Evolutionary conservation across 148 eudicot genomes (phyloP), one percentile per base, ranked within the genome.

Genomic region (Bassia scoparia): DNA sequence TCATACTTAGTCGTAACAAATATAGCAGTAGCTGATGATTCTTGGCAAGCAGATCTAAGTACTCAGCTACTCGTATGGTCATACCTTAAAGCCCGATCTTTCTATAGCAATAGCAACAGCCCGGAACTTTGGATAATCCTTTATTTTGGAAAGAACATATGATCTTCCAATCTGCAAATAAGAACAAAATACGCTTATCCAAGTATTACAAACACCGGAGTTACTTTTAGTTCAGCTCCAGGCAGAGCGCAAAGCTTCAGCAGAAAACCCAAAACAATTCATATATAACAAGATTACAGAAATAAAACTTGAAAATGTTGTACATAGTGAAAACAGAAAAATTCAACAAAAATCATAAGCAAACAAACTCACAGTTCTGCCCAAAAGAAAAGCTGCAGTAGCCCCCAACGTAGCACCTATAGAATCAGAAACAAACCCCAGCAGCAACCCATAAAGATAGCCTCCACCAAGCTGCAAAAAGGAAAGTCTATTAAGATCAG

Each of bases 71-170:
- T 21, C 24, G n/a, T n/a, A n/a, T n/a, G 61, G 3, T 78, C 76
- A 69, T 75, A 91, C 98, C 98, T 94, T 94, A 76, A 94, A 94
- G 50, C 98, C 98, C 12, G 98, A 94, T 85, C 83, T 88, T 77
- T 80, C 82, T 73, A 88, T 89, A 17, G 97, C 98, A 83, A 91
- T 82, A 66, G 91, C 91, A 84, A 94, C 91, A 66, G 97, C 98
- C 55, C 76, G 88, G 74, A 94, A 94, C 83, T 91, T 85, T 43
- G 98, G 97, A 78, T 91, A 94, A 80, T 94, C 92, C 83, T 83
- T 86, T 46, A 91, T 74, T 84, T 88, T 94, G 65, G 97, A 82
- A 74, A 87, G 76, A 61, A 94, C 93, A 82, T 54, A 94, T 61
- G 98, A 85, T 81, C 90, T 89, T 49, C 93, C 98, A 81, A 94